These are phyloP conservation scores for Bacterosira constricta DNA, from an alignment of 108 stramenopile species.

Conservation along the genomic window DNA sequence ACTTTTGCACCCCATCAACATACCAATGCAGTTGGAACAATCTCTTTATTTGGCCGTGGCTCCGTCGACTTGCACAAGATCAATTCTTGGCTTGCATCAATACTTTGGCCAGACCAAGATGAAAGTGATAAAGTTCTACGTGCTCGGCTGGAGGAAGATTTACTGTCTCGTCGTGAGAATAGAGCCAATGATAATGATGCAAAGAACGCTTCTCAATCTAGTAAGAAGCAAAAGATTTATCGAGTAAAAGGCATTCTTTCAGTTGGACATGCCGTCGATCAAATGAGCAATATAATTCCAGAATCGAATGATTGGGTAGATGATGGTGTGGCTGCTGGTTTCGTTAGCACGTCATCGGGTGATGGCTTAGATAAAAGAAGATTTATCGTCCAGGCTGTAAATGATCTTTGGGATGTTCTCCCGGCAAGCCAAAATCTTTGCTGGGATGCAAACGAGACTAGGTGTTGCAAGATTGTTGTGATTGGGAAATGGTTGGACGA, in stretches of 20 bases:
- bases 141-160: slow-evolving; percentile 47
- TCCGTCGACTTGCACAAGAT: slow-evolving; percentile 57
- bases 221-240: slow-evolving; percentile 52
- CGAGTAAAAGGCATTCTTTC: slow-evolving; percentile 82
- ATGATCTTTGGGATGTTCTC: slow-evolving; percentile 88
- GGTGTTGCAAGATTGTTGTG: slow-evolving; percentile 80
- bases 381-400: slow-evolving; percentile 80
- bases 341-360: slow-evolving; percentile 6
- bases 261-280: slow-evolving; percentile 35
- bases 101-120: slow-evolving; percentile 89
- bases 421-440: slow-evolving; percentile 59
- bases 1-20: slow-evolving; percentile 49
- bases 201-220: slow-evolving; percentile 7
- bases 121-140: slow-evolving; percentile 64
- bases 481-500: slow-evolving; percentile 83
- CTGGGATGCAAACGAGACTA: slow-evolving; percentile 58
- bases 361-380: slow-evolving; percentile 58
- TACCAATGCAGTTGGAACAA: slow-evolving; percentile 67
- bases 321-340: slow-evolving; percentile 9
- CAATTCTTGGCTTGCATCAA: slow-evolving; percentile 80
- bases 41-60: slow-evolving; percentile 56
- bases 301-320: slow-evolving; percentile 23
- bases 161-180: neutral
- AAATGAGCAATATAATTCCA: slow-evolving; percentile 21
- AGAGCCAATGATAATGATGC: neutral